Base-by-base conservation (phyloP, 768 basidiomycete species). In the Erythrobasidium yunnanense region DNA sequence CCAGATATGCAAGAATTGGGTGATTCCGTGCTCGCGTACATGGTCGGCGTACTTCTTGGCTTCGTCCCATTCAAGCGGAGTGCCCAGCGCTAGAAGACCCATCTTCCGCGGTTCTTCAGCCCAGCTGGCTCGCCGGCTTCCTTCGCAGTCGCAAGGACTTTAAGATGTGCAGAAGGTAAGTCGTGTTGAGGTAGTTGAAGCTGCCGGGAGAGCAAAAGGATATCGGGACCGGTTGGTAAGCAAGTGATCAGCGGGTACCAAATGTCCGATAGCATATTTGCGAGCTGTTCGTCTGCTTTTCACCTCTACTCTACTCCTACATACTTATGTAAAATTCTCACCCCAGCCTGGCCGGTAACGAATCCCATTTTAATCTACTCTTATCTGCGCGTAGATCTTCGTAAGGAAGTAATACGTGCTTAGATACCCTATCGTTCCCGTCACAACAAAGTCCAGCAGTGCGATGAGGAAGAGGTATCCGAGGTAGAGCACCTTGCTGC, bases 1-100 rank as follows among this genome's bases (percentile, higher is more conserved):
- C 90, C 91, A 99, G 54, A 84, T 89, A 72, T 92, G 82, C 60
- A 99, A 77, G 76, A 99, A 93, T 77, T 99, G 95, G 5, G 87
- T 85, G 73, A 97, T 90, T 50, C 95, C 95, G 76, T 97, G 92
- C 55, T 80, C 78, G 70, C 91, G 81, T 70, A 97, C 88, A 78
- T 96, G 90, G 74, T 90, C 84, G 17, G 89, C 87, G 71, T 88
- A 82, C 65, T 84, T 81, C 76, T 87, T 88, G 54, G 89, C 86
- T 71, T 95, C 87, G 56, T 86, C 83, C 95, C 95, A 99, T 30
- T 82, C 76, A 67, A 97, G 82, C 23, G 95, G 90, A 2, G 90
- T 97, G 57, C 95, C 95, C 55, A 93, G 85, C 66, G 84, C 87
- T 66, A 99, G 77, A 55, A 99, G 82, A 60, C 95, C 95, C 56